Percentiles rank a stretch among this genome's conserved stretches.
Evolutionary conservation across 2,329 filamentous ascomycete species (phyloP).

Genomic region (Sclerotinia spermophila): DNA sequence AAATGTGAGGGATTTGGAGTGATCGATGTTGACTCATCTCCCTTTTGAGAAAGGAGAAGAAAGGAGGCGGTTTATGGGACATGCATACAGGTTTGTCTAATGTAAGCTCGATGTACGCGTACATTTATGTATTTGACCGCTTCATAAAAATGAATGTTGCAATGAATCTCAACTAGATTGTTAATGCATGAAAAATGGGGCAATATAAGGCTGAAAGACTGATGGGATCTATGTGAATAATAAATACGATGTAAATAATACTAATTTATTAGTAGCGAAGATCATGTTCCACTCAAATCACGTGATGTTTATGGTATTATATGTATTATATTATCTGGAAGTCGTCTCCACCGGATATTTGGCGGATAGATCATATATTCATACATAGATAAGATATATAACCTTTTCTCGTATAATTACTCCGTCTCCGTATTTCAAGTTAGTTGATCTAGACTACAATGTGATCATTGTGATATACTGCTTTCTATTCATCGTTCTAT

Average conservation of each 20-base stretch:
- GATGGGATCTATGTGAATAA: neutral
- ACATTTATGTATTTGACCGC: neutral
- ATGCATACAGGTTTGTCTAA: neutral
- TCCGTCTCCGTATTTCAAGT: too few relatives aligned
- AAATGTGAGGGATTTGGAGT: neutral
- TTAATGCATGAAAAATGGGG: neutral
- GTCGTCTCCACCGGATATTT: neutral
- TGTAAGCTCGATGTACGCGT: neutral
- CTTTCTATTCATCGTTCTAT: neutral
- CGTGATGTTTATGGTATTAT: too few relatives aligned
- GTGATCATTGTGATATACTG: neutral
- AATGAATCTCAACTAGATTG: neutral
- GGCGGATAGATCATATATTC: neutral
- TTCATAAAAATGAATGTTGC: neutral
- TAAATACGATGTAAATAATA: too few relatives aligned
- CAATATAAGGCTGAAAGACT: constrained; percentile 4
- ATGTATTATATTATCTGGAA: neutral
- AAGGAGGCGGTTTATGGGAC: neutral
- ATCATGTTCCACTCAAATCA: neutral
- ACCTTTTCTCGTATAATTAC: neutral
- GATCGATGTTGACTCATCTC: neutral
- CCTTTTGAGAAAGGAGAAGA: neutral
- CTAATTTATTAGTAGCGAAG: neutral
- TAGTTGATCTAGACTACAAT: neutral
- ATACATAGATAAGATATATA: neutral